These are phyloP conservation scores for Kuraishia ogatae DNA, from an alignment of 805 yeast species.

Conservation along the genomic window DNA sequence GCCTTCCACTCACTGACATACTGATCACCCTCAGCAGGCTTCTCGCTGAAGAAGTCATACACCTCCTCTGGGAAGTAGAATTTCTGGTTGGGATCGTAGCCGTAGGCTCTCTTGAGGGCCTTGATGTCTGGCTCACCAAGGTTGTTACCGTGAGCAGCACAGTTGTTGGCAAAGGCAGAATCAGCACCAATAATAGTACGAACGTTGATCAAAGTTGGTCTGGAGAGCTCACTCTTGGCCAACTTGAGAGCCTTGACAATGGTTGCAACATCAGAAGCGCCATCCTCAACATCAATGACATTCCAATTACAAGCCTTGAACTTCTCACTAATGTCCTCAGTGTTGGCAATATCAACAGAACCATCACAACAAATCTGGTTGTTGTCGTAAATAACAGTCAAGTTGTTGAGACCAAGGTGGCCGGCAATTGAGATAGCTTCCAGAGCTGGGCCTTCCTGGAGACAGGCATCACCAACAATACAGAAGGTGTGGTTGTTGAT, in stretches of 20 bases:
- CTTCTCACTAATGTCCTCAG: conserved; percentile 25
- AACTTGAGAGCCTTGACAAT: conserved; percentile 24
- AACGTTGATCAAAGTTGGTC: conserved; percentile 27
- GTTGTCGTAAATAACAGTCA: conserved; percentile 27
- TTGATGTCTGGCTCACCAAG: conserved; percentile 18
- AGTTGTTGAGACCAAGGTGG: conserved; percentile 26
- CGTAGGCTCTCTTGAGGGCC: conserved; percentile 8
- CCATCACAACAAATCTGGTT: conserved; percentile 30
- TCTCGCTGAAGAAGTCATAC: conserved; percentile 19
- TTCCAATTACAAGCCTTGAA: conserved; percentile 27
- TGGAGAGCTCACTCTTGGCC: conserved; percentile 19
- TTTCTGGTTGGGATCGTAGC: conserved; percentile 14
- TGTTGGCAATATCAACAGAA: conserved; percentile 22
- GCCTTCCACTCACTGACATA: conserved; percentile 17
- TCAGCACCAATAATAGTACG: conserved; percentile 26
- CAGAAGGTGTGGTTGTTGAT: conserved; percentile 22
- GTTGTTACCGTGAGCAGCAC: conserved; percentile 27
- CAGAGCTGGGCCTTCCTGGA: conserved; percentile 30
- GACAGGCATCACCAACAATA: conserved; percentile 30
- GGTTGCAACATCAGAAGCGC: conserved; percentile 20
- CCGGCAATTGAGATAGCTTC: conserved; percentile 33
- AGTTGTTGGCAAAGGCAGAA: conserved; percentile 21
- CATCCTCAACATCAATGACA: conserved; percentile 26
- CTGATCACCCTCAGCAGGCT: conserved; percentile 14
- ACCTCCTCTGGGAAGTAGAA: conserved; percentile 19